phyloP scores from a whole-genome alignment of 2,329 filamentous ascomycete species.

The Botrytis aclada region DNA sequence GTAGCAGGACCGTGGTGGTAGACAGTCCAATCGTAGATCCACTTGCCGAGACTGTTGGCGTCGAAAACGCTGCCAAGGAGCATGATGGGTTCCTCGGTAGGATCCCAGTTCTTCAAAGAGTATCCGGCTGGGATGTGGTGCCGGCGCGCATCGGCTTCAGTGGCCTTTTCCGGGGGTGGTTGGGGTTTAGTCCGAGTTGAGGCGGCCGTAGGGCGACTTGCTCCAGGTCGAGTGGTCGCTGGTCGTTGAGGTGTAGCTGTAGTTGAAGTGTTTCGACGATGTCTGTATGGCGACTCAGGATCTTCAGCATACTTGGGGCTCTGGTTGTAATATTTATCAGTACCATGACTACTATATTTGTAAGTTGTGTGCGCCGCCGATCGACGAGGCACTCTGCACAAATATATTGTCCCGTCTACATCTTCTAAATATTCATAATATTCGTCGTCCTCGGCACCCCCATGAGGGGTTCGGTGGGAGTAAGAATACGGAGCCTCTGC shows the following conservation, averaged over 20 bases:
- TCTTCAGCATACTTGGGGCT: constrained; percentile 35
- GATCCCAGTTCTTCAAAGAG: constrained; percentile 98
- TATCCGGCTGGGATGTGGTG: constrained; percentile 84
- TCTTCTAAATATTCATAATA: constrained; percentile 37
- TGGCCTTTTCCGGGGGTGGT: constrained; percentile 47
- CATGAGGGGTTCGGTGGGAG: constrained; percentile 39
- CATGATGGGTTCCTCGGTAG: constrained; percentile 87
- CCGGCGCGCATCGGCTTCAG: constrained; percentile 56
- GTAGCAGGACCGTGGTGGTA: constrained; percentile 79
- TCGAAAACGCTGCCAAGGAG: constrained; percentile 95
- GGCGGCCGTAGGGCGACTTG: constrained; percentile 29
- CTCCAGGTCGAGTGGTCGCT: constrained; percentile 19
- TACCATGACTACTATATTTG: constrained; percentile 39
- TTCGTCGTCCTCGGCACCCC: constrained; percentile 40
- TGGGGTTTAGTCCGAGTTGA: constrained; percentile 39
- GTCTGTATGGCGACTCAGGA: constrained; percentile 29
- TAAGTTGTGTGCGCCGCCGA: constrained; percentile 31
- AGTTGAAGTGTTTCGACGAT: constrained; percentile 32
- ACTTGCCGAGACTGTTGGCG: constrained; percentile 95
- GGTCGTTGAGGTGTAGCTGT: constrained; percentile 36
- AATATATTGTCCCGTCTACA: constrained; percentile 33
- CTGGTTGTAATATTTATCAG: constrained; percentile 39
- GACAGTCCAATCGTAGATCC: constrained; percentile 99
- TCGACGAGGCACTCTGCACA: constrained; percentile 21
- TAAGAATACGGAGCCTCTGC: constrained; percentile 36